Percentiles rank a stretch among this genome's conserved stretches.
Evolutionary conservation across 805 yeast genomes (phyloP).

Genomic region (Suhomyces sp.): DNA sequence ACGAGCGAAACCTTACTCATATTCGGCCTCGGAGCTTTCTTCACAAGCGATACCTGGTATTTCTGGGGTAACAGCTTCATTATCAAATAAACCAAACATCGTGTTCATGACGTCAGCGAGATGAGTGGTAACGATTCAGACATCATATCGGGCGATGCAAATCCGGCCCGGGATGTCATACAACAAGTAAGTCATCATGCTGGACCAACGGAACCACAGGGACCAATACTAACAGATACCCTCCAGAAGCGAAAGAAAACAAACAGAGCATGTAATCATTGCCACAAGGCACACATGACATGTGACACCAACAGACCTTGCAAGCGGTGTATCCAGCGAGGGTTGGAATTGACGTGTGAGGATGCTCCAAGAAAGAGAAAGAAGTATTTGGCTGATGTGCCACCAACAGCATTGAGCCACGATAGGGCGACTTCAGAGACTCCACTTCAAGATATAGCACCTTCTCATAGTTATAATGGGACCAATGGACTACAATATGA

Average conservation of each 20-base stretch:
- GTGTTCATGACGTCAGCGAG: too few species aligned
- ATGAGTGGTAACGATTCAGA: too few species aligned
- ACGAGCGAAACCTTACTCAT: too few species aligned
- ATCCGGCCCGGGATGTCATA: too few species aligned
- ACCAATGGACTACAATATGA: not conserved
- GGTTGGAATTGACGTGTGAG: constrained; percentile 65
- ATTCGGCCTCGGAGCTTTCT: too few species aligned
- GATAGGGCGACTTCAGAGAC: not conserved
- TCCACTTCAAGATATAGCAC: not conserved
- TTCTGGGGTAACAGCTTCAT: too few species aligned
- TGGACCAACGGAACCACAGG: too few species aligned
- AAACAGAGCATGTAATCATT: constrained; percentile 84
- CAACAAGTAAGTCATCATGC: too few species aligned
- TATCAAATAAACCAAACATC: too few species aligned
- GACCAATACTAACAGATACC: constrained; percentile 1
- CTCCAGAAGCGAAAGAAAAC: constrained; percentile 59
- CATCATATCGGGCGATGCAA: too few species aligned
- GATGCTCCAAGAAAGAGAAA: constrained; percentile 89
- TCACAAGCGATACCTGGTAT: too few species aligned
- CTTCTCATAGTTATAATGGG: not conserved
- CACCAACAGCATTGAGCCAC: constrained; percentile 20
- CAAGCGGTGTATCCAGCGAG: constrained; percentile 69
- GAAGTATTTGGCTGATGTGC: constrained; percentile 72
- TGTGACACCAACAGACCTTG: constrained; percentile 89
- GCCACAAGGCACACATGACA: constrained; percentile 88